A percentile compares a stretch with the other conserved stretches of the same genome.
Evolutionary conservation across 2,329 filamentous ascomycete species (phyloP).

Genomic region (Rutstroemia sp.): DNA sequence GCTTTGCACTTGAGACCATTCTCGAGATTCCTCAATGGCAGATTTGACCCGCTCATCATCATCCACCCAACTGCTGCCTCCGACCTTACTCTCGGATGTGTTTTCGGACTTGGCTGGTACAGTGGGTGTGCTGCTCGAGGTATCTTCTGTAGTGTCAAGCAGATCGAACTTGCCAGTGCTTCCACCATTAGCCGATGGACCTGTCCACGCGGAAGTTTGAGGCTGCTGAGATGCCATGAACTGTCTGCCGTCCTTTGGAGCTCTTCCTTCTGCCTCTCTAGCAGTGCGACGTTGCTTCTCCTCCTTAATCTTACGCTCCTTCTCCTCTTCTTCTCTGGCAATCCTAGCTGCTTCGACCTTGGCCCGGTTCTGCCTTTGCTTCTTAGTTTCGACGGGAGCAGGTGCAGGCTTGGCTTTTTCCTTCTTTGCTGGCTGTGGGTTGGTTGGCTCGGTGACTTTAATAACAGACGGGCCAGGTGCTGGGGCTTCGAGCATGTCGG

Average conservation of each 20-base stretch:
- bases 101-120: constrained; percentile 20
- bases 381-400: constrained; percentile 77
- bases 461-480: constrained; percentile 64
- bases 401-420: constrained; percentile 48
- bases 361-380: constrained; percentile 86
- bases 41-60: constrained; percentile 57
- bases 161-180: constrained; percentile 38
- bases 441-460: constrained; percentile 64
- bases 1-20: constrained; percentile 51
- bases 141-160: constrained; percentile 49
- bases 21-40: constrained; percentile 42
- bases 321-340: constrained; percentile 69
- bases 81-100: constrained; percentile 18
- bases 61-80: constrained; percentile 32
- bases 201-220: constrained; percentile 38
- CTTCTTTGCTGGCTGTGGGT: constrained; percentile 50
- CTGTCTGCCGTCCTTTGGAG: constrained; percentile 70
- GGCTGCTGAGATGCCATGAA: constrained; percentile 42
- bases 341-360: constrained; percentile 78
- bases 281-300: constrained; percentile 81
- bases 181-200: constrained; percentile 23
- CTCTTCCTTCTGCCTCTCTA: constrained; percentile 72
- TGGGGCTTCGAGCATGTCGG: constrained; percentile 83
- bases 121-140: constrained; percentile 29
- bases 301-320: constrained; percentile 64